Evolutionary conservation across 768 basidiomycete genomes (phyloP).

Genomic region (Chalciporus sphaerocephalus): DNA sequence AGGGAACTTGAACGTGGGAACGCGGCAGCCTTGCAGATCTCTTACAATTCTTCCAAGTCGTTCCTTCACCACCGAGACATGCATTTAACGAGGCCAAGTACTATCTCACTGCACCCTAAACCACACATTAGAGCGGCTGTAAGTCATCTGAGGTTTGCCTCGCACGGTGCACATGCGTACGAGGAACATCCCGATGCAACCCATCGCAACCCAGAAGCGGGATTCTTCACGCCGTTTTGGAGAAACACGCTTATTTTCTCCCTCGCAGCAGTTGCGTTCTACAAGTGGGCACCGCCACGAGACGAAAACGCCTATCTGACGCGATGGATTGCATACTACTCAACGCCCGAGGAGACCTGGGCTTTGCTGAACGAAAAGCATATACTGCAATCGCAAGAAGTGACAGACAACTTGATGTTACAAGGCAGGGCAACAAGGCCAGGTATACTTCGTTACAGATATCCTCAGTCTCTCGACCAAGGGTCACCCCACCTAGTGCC

Average conservation of each 20-base stretch:
- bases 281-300: constrained; percentile 66
- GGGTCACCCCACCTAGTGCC: constrained; percentile 56
- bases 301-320: constrained; percentile 61
- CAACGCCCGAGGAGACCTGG: constrained; percentile 53
- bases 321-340: constrained; percentile 59
- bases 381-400: constrained; percentile 42
- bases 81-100: constrained; percentile 37
- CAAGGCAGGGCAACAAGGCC: constrained; percentile 42
- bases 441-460: constrained; percentile 57
- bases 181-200: constrained; percentile 35
- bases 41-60: not conserved
- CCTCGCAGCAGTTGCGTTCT: constrained; percentile 48
- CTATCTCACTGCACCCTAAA: constrained; percentile 35
- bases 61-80: constrained; percentile 9
- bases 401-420: constrained; percentile 37
- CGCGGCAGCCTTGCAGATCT: not conserved
- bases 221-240: constrained; percentile 66
- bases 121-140: constrained; percentile 22
- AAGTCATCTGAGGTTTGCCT: constrained; percentile 41
- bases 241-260: constrained; percentile 53
- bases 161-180: constrained; percentile 42
- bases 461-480: constrained; percentile 64
- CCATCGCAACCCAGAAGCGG: constrained; percentile 55
- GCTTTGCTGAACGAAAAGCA: constrained; percentile 53
- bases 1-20: constrained; percentile 17